phyloP scores from a whole-genome alignment of 306 rosid genomes.

The Ormosia emarginata region DNA sequence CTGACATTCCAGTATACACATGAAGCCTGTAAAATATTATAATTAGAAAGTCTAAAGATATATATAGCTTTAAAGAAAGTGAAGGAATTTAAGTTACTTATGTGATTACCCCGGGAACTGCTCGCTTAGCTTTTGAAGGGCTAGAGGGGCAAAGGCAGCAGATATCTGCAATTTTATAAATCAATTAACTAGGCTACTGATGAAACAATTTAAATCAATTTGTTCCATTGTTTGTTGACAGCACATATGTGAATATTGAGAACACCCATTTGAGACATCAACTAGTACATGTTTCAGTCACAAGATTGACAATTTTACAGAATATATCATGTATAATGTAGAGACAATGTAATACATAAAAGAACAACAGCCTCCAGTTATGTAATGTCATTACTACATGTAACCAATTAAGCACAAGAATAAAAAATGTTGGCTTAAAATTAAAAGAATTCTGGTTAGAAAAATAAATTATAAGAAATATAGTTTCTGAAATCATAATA shows the following conservation, averaged over 20 bases:
- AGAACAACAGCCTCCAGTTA: neutral
- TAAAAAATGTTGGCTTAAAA: neutral
- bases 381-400: neutral
- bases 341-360: neutral
- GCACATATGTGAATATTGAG: neutral
- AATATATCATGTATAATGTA: neutral
- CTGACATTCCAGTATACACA: slow-evolving; percentile 84
- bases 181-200: neutral
- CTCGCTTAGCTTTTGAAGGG: slow-evolving; percentile 90
- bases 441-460: neutral
- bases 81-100: neutral
- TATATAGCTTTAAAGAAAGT: neutral
- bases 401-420: neutral
- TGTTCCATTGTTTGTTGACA: neutral
- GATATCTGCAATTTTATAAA: slow-evolving; percentile 60
- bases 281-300: neutral
- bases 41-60: slow-evolving; percentile 4
- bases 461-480: neutral
- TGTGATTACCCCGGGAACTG: slow-evolving; percentile 79
- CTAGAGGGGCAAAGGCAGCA: slow-evolving; percentile 86
- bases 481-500: neutral
- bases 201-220: neutral
- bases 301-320: neutral
- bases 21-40: slow-evolving; percentile 56
- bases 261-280: neutral